Evolutionary conservation across 2,329 filamentous ascomycete genomes (phyloP), one percentile per base, ranked within the genome.

Genomic region (Fusarium chlamydosporum): DNA sequence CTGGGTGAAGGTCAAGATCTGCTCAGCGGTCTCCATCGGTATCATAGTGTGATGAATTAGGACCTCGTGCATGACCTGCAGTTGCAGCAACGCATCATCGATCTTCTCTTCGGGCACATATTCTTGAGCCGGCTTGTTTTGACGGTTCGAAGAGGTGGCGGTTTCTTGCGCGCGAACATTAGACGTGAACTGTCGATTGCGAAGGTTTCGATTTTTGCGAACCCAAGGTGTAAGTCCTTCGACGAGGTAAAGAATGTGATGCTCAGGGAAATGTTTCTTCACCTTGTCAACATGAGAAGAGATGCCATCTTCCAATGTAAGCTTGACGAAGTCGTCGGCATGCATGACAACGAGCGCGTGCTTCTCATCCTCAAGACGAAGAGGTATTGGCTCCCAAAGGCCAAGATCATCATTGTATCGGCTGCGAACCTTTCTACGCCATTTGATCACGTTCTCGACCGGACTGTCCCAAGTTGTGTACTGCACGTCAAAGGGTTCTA

Each of bases 1-100:
- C 73, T 94, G 90, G 0, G 92, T 95, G 72, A 94, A 93, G 34
- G 86, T 83, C 31, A 85, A 82, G 31, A 94, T 88, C 90, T 91
- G 93, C 70, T 90, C 86, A 3, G 91, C 90, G 2, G 91, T 92
- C 72, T 93, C 90, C 1, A 86, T 75, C 0, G 85, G 73, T 4
- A 81, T 78, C 15, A 77, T 79, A 2, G 90, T 92, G 76, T 95
- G 91, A 75, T 94, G 91, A 43, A 94, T 88, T 6, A 92, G 80
- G 23, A 86, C 86, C 7, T 82, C 81, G 76, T 94, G 89, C 26
- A 85, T 77, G 7, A 94, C 84, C 76, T 95, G 92, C 6, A 95
- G 80, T 16, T 86, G 82, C 12, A 95, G 81, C 4, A 94, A 81
- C 6, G 90, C 89, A 70, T 92, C 89, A 74, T 94, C 92, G 43